phyloP scores from a whole-genome alignment of 345 rosid species.

The Syzygium aromaticum region DNA sequence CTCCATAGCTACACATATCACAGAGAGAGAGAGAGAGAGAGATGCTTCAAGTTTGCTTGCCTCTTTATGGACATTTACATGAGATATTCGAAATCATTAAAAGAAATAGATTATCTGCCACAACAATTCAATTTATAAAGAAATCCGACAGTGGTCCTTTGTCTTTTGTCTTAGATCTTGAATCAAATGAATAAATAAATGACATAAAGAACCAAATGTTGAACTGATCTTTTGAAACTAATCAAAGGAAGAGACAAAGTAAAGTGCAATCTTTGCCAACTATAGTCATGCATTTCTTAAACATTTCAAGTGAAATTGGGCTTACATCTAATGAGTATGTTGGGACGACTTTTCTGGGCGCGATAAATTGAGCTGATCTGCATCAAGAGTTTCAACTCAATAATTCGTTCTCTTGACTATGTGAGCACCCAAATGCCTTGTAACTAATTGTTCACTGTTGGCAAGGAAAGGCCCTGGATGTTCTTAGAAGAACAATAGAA shows the following conservation, averaged over 20 bases:
- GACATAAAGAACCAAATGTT: neutral
- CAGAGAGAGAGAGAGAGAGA: neutral
- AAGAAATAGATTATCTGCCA: too few relatives aligned
- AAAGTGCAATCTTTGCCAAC: neutral
- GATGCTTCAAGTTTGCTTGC: neutral
- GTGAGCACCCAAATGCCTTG: neutral
- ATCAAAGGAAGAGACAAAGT: neutral
- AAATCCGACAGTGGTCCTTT: neutral
- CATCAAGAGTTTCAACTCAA: neutral
- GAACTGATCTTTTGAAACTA: neutral
- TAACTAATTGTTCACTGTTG: neutral
- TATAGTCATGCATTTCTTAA: neutral
- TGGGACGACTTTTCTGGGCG: neutral
- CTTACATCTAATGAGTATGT: neutral
- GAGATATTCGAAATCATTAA: neutral
- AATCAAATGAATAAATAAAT: neutral
- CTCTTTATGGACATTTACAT: neutral
- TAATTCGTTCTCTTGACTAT: neutral
- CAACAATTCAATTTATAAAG: too few relatives aligned
- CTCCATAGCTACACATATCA: neutral
- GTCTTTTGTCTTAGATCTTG: neutral
- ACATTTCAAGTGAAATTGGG: neutral
- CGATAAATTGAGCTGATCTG: neutral
- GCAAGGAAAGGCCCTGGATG: neutral
- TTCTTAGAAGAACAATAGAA: neutral